These are phyloP conservation scores for Pisolithus marmoratus DNA, from an alignment of 768 basidiomycete species.

Conservation along the genomic window DNA sequence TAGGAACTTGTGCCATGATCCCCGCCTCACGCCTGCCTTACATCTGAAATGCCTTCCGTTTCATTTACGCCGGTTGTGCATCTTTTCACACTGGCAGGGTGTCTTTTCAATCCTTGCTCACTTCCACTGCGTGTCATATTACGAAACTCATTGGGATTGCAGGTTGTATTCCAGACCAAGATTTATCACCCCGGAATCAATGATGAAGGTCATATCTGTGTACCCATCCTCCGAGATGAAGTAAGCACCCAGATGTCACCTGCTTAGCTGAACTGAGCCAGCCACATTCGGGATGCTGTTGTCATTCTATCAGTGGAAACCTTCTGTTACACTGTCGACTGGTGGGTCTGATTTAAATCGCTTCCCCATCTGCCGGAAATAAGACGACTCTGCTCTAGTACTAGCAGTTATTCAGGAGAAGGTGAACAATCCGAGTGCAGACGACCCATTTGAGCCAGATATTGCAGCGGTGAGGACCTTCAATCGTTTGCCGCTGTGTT, in stretches of 20 bases:
- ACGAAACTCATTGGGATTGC: conserved; percentile 15
- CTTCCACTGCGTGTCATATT: conserved; percentile 4
- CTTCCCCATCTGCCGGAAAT: conserved; percentile 1
- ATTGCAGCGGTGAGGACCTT: conserved; percentile 64
- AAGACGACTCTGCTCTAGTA: conserved; percentile 40
- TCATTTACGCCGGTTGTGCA: conserved; percentile 1
- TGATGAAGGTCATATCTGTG: conserved; percentile 81
- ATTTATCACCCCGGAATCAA: conserved; percentile 91
- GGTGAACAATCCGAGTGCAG: conserved; percentile 80
- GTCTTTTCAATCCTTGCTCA: neutral
- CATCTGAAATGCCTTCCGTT: conserved; percentile 16
- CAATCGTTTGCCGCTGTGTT: neutral
- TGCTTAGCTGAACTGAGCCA: neutral
- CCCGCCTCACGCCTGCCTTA: conserved; percentile 1
- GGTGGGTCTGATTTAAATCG: conserved; percentile 35
- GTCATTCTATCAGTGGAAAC: conserved; percentile 64
- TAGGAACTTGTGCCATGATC: conserved; percentile 2
- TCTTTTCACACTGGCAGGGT: neutral
- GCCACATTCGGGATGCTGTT: too few relatives aligned
- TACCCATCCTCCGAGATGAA: conserved; percentile 80
- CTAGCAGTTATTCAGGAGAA: conserved; percentile 76
- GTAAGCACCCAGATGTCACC: conserved; percentile 34
- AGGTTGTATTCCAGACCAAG: conserved; percentile 83
- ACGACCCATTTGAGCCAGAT: conserved; percentile 86
- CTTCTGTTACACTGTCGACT: conserved; percentile 65